Evolutionary conservation across 768 basidiomycete genomes (phyloP).

Genomic region (Leccinum disarticulatum): DNA sequence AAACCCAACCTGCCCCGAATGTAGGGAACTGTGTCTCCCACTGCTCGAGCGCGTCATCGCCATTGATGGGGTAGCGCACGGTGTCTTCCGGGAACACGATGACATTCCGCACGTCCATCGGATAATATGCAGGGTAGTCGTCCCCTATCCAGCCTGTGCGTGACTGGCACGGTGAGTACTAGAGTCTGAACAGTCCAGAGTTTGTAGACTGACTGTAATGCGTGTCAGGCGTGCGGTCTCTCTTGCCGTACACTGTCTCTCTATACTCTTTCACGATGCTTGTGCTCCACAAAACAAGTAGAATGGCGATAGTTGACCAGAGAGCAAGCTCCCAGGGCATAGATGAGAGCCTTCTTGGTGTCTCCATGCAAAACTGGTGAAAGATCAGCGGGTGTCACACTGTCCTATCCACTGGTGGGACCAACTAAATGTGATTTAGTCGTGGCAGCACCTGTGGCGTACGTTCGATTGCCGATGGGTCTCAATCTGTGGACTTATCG

Average conservation of each 20-base stretch:
- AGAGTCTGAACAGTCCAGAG: not conserved
- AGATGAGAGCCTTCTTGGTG: slow-evolving; percentile 4
- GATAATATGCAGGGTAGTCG: slow-evolving; percentile 29
- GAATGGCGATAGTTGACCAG: slow-evolving; percentile 19
- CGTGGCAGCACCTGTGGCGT: not conserved
- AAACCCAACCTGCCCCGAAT: slow-evolving; percentile 23
- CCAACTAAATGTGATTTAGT: slow-evolving; percentile 4
- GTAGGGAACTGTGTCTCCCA: slow-evolving; percentile 28
- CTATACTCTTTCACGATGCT: slow-evolving; percentile 2
- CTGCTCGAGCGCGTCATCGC: slow-evolving; percentile 19
- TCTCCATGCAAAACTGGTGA: slow-evolving; percentile 11
- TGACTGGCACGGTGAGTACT: slow-evolving; percentile 1
- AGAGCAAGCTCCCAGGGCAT: slow-evolving; percentile 20
- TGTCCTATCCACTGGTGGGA: not conserved
- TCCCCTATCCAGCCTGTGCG: slow-evolving; percentile 25
- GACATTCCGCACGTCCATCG: slow-evolving; percentile 21
- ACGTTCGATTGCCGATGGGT: slow-evolving; percentile 1
- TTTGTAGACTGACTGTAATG: slow-evolving; percentile 18
- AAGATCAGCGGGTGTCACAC: not conserved
- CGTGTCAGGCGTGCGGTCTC: not conserved
- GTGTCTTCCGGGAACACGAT: slow-evolving; percentile 30
- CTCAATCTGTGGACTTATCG: not conserved
- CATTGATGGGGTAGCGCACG: slow-evolving; percentile 25
- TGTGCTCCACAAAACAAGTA: slow-evolving; percentile 24
- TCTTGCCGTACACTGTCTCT: not conserved